Conservation (phyloP, 176 grass and related monocot species). For the Lolium multiflorum region DNA sequence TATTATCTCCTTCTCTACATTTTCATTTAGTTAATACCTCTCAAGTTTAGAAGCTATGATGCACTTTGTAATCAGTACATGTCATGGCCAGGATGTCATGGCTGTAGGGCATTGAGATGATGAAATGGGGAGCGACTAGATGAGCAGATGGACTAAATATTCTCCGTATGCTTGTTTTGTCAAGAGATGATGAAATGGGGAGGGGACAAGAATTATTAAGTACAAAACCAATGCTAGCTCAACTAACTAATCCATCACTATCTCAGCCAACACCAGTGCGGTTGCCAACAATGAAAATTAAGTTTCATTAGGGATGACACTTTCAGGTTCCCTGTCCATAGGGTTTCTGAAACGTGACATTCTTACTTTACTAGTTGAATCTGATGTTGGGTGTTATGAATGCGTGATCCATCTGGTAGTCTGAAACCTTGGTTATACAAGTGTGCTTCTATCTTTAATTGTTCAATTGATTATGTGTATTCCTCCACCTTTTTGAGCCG, state of each 20-base stretch:
- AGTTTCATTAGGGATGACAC: constrained; percentile 1
- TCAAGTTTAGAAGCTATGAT: neutral
- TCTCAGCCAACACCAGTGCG: neutral
- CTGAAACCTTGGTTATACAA: too few species aligned
- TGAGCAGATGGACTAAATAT: neutral
- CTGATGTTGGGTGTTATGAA: too few species aligned
- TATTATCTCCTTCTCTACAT: constrained; percentile 18
- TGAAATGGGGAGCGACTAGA: neutral
- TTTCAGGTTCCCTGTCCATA: neutral
- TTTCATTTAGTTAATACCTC: neutral
- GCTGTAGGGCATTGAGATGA: neutral
- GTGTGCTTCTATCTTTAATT: too few species aligned
- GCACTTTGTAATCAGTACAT: neutral
- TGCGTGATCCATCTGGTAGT: too few species aligned
- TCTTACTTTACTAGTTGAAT: too few species aligned
- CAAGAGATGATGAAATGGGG: too few species aligned
- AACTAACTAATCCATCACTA: neutral
- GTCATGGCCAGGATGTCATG: neutral
- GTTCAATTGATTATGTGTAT: too few species aligned
- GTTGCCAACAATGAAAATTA: too few species aligned
- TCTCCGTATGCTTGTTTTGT: neutral
- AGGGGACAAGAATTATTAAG: neutral
- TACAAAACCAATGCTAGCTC: neutral
- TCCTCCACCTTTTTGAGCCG: too few species aligned
- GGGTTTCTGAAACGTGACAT: too few species aligned